Evolutionary conservation across 805 yeast species (phyloP).

Genomic region (Lachancea dasiensis): DNA sequence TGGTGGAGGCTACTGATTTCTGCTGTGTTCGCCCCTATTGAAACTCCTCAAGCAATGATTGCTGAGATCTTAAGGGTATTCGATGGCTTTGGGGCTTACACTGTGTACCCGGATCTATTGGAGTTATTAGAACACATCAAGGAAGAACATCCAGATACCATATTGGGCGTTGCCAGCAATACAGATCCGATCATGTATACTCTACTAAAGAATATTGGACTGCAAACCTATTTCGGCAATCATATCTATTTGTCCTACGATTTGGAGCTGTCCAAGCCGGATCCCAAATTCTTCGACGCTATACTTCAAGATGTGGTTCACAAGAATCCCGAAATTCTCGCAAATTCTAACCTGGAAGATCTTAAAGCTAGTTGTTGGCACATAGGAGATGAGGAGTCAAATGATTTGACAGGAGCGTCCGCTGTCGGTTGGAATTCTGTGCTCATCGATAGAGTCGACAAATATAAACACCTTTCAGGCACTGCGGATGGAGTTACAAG

Average conservation of each 20-base stretch:
- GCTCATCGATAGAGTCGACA: conserved; percentile 42
- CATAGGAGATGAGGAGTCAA: conserved; percentile 55
- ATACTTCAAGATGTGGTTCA: conserved; percentile 30
- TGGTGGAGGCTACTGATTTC: conserved; percentile 59
- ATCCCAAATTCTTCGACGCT: conserved; percentile 39
- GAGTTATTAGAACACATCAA: conserved; percentile 37
- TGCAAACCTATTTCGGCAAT: conserved; percentile 37
- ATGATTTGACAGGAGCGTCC: conserved; percentile 49
- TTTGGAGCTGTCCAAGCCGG: conserved; percentile 49
- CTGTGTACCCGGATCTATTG: conserved; percentile 47
- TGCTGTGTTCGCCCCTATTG: conserved; percentile 36
- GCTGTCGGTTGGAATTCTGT: conserved; percentile 60
- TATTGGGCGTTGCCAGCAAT: conserved; percentile 48
- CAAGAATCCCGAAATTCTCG: conserved; percentile 18
- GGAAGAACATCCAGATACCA: conserved; percentile 29
- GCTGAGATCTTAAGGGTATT: conserved; percentile 43
- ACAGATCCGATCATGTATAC: conserved; percentile 51
- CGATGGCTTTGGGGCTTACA: conserved; percentile 46
- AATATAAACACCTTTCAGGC: conserved; percentile 23
- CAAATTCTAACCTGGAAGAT: conserved; percentile 13
- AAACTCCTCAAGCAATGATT: conserved; percentile 36
- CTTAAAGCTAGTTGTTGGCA: conserved; percentile 45
- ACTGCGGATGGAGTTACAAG: conserved; percentile 8
- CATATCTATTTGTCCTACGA: conserved; percentile 52
- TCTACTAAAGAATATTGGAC: conserved; percentile 42